A percentile compares a stretch with the other conserved stretches of the same genome.
Conservation (phyloP, 306 rosid species). For the Prunus persica region Prunus_persica_NCBIv2 NC_034015.1:10386001-10386500, state of each 20-base stretch:
- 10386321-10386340: not conserved
- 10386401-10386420: not conserved
- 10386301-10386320: not conserved
- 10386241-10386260: not conserved
- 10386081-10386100: too few species aligned
- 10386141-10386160: too few species aligned
- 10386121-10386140: too few species aligned
- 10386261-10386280: not conserved
- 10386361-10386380: not conserved
- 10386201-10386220: not conserved
- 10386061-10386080: too few species aligned
- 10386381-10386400: too few species aligned
- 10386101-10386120: too few species aligned
- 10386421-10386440: not conserved
- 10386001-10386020: slow-evolving; percentile 9
- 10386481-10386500: not conserved
- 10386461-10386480: not conserved
- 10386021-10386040: not conserved
- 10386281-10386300: not conserved
- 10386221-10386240: not conserved
- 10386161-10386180: too few species aligned
- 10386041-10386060: too few species aligned
- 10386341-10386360: not conserved
- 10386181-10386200: not conserved
- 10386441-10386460: not conserved